Evolutionary conservation across 305 asterid species (phyloP), one percentile per base, ranked within the genome.

Genomic region (Fraxinus sp.): DNA sequence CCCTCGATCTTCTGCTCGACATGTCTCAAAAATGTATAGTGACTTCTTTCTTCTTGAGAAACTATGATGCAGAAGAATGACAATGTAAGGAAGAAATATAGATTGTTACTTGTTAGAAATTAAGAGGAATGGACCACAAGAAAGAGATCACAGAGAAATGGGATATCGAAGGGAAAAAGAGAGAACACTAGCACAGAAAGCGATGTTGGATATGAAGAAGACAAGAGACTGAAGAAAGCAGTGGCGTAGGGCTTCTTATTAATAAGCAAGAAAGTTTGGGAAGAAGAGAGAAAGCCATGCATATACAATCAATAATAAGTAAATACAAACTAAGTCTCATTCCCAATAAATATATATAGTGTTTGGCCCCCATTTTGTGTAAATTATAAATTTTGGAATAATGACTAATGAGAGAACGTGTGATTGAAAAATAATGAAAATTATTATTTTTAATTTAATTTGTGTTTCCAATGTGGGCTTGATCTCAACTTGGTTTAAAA

Each of bases 1-100:
- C 93, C 81, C 98, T 88, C 9, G 98, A 90, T 87, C 98, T 91
- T 89, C 97, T 92, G 80, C 92, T 91, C 0, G 98, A 95, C 98
- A 94, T 94, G n/a, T 74, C 0, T 35, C n/a, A 44, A 78, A 37
- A 9, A 2, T 77, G 22, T 22, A 49, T 4, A 14, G 59, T 49
- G 59, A 49, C 59, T 49, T 49, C 20, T 16, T 49, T 64, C 35
- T 64, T 64, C 33, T 64, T 24, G 73, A 64, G 35, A 24, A 9
- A 10, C 73, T 22, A 30, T 71, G 35, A 77, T 57, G 74, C 52
- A 35, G 82, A 79, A 80, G 86, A 33, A 41, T 83, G 30, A 79
- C 64, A 41, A 74, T 74, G 35, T 46, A 39, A 74, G 76, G 14
- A 77, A 73, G 81, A 74, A 75, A 87, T 84, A 80, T 70, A 87